Base-by-base conservation (phyloP, 2,329 filamentous ascomycete species). In the Bertia moriformis region DNA sequence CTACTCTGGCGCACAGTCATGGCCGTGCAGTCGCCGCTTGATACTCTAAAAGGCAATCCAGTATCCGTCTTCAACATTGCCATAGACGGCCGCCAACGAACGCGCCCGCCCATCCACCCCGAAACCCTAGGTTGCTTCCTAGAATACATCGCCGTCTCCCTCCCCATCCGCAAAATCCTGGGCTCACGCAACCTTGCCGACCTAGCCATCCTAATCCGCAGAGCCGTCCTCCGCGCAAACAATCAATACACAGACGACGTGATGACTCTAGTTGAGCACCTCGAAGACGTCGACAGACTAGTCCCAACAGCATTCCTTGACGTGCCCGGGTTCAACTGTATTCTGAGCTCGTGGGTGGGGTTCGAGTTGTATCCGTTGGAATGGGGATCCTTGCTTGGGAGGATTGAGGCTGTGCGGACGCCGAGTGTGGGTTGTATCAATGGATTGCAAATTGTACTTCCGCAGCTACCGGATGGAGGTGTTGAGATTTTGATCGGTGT, bases 51-150 rank as follows among this genome's bases (percentile, higher is more conserved):
- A 20, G 50, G 48, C 4, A 49, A 57, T 35, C 52, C 53, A 4
- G 45, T 48, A 0, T 61, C 58, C 1, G 46, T 56, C 3, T 55
- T 60, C 42, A 55, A 58, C 30, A 54, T 62, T 32, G 55, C 59
- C 2, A 50, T 62, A 22, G 54, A 62, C 41, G 55, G 53, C 3
- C 53, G 59, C 3, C 43, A 44, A n/a, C 55, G 55, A 4, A 55
- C 58, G 3, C 47, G 52, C 35, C 55, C 53, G 14, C 51, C 47
- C 1, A 46, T 62, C 2, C 54, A 60, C 38, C 51, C 54, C 2
- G 47, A 50, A 2, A 59, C 57, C 0, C 46, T 61, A 18, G 60
- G 59, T 4, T 60, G 59, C 40, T 61, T 59, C 40, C 48, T 62
- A 10, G 58, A 56, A 32, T 61, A 56, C 42, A 49, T 58, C 2